These are phyloP conservation scores for Bryoglossum gracile DNA, from an alignment of 495 filamentous ascomycete species.

Conservation along the genomic window DNA sequence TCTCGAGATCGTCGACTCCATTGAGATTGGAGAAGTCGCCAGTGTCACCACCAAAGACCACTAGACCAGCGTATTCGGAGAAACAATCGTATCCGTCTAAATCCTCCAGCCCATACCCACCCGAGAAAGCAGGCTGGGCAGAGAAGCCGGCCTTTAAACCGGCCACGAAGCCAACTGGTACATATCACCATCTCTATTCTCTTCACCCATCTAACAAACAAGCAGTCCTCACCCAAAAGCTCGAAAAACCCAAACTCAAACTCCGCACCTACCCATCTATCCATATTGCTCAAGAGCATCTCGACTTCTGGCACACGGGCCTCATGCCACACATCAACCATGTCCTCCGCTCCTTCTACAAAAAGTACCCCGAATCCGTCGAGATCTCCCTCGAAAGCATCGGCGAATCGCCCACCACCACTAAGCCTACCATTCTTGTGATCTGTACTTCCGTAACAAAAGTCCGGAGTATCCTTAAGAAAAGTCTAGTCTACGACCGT, in stretches of 20 bases:
- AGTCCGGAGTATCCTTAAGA: constrained; percentile 62
- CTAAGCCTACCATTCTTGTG: constrained; percentile 68
- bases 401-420: constrained; percentile 56
- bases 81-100: constrained; percentile 17
- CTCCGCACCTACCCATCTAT: constrained; percentile 44
- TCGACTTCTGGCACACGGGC: constrained; percentile 63
- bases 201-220: constrained; percentile 7
- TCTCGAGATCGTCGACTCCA: constrained; percentile 10
- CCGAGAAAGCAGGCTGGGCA: constrained; percentile 17
- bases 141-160: constrained; percentile 15
- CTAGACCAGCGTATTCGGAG: constrained; percentile 13
- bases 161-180: constrained; percentile 19
- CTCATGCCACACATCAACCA: constrained; percentile 64
- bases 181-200: background rate
- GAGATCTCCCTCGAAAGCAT: constrained; percentile 69
- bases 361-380: constrained; percentile 62
- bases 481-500: constrained; percentile 60
- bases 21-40: too few relatives aligned
- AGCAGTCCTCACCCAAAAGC: constrained; percentile 15
- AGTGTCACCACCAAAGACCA: too few relatives aligned
- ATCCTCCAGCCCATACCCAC: background rate
- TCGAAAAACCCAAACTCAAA: constrained; percentile 31
- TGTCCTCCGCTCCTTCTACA: constrained; percentile 51
- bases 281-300: constrained; percentile 48
- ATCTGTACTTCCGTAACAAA: constrained; percentile 66